phyloP scores from a whole-genome alignment of 495 filamentous ascomycete genomes.

The Daldinia caldariorum region DNA sequence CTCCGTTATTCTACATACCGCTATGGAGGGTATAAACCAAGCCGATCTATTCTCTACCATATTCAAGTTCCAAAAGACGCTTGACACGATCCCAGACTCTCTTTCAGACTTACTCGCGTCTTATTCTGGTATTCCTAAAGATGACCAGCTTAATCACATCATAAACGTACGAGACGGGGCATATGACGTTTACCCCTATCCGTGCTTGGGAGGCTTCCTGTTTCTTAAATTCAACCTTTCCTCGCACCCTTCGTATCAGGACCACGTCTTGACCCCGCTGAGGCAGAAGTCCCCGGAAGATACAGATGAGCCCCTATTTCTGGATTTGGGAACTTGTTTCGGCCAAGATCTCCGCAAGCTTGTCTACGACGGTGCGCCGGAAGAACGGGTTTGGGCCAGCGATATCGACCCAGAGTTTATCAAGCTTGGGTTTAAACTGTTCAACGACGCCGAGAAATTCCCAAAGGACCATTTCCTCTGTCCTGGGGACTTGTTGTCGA shows the following conservation, averaged over 20 bases:
- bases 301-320: constrained; percentile 45
- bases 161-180: constrained; percentile 40
- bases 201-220: constrained; percentile 55
- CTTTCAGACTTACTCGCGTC: constrained; percentile 33
- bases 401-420: constrained; percentile 62
- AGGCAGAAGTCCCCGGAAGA: constrained; percentile 17
- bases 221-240: constrained; percentile 53
- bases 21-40: constrained; percentile 9
- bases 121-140: constrained; percentile 34
- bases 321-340: constrained; percentile 63
- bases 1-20: background rate
- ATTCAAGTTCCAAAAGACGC: constrained; percentile 13
- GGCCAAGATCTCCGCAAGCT: constrained; percentile 63
- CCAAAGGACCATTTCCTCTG: constrained; percentile 55
- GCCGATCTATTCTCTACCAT: background rate
- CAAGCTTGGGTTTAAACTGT: constrained; percentile 59
- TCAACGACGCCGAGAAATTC: constrained; percentile 50
- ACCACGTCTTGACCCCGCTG: constrained; percentile 46
- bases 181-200: constrained; percentile 45
- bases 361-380: constrained; percentile 55
- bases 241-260: constrained; percentile 30
- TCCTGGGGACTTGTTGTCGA: constrained; percentile 35
- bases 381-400: constrained; percentile 56
- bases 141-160: constrained; percentile 34
- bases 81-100: constrained; percentile 28